A percentile compares a stretch with the other conserved stretches of the same genome.
Evolutionary conservation across 2,329 filamentous ascomycete species (phyloP).

Genomic region (Penicillium italicum): DNA sequence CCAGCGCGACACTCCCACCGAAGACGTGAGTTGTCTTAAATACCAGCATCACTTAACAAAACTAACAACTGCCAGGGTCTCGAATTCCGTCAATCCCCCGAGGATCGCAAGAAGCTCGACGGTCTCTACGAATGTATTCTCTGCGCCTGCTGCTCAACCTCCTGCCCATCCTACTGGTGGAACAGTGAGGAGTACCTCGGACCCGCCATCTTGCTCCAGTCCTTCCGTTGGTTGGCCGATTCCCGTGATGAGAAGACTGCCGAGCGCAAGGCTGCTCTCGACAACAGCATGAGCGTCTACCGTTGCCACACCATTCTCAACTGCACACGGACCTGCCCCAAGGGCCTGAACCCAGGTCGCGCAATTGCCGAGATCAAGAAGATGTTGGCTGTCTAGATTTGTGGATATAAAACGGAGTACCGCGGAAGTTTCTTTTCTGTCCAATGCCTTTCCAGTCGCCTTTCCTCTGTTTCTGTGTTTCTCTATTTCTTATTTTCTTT

Average conservation of each 20-base stretch:
- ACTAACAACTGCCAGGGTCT: conserved; percentile 60
- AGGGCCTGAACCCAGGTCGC: conserved; percentile 92
- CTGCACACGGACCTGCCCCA: conserved; percentile 95
- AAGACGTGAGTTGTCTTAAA: conserved; percentile 63
- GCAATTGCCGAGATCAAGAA: conserved; percentile 99
- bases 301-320: conserved; percentile 99
- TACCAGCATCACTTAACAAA: conserved; percentile 4
- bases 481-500: conserved; percentile 10
- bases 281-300: conserved; percentile 99
- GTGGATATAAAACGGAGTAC: conserved; percentile 27
- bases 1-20: conserved; percentile 78
- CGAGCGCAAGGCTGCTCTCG: conserved; percentile 83
- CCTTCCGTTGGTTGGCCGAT: conserved; percentile 95
- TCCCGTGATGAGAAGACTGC: conserved; percentile 86
- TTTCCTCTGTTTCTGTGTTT: conserved; percentile 19
- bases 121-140: conserved; percentile 99
- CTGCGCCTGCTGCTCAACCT: conserved; percentile 98
- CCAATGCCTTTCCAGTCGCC: conserved; percentile 22
- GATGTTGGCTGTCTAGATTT: conserved; percentile 64
- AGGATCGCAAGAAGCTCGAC: conserved; percentile 92
- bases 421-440: conserved; percentile 23
- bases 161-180: conserved; percentile 99
- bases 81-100: conserved; percentile 86
- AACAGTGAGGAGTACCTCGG: conserved; percentile 98
- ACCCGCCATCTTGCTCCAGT: conserved; percentile 92